phyloP scores from a whole-genome alignment of 2,329 filamentous ascomycete species.

The Alternaria brassicae region DNA sequence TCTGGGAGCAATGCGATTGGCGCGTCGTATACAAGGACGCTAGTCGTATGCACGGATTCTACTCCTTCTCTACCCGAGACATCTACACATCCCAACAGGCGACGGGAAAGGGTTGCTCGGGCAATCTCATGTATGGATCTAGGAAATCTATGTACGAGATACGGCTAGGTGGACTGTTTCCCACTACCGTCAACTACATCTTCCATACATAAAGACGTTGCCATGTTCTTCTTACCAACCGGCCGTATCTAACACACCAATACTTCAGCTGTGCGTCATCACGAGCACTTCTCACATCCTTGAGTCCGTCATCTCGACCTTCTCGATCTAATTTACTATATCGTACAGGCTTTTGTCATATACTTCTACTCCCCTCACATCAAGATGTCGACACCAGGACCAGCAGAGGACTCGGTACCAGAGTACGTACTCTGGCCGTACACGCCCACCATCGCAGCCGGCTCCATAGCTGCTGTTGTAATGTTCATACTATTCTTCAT shows the following conservation, averaged over 20 bases:
- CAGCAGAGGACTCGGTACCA: conserved; percentile 18
- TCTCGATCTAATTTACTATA: neutral
- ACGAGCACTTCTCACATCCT: neutral
- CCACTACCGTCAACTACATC: neutral
- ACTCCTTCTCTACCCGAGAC: neutral
- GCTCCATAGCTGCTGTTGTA: conserved; percentile 57
- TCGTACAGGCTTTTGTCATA: neutral
- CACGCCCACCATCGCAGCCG: conserved; percentile 56
- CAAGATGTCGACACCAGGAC: conserved; percentile 23
- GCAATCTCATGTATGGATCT: neutral
- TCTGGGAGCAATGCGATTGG: conserved; percentile 11
- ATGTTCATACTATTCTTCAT: conserved; percentile 54
- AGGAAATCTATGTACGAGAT: conserved; percentile 5
- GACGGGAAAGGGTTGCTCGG: neutral
- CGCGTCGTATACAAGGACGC: conserved; percentile 3
- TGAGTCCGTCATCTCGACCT: neutral
- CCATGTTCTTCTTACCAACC: neutral
- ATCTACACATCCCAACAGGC: neutral
- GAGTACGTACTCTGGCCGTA: conserved; percentile 50
- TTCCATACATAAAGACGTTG: conserved; percentile 1
- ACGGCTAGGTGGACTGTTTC: neutral
- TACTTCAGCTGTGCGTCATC: neutral
- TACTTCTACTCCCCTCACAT: neutral
- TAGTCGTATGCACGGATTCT: conserved; percentile 8
- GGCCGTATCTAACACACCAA: neutral